Percentiles rank a stretch among this genome's conserved stretches.
Evolutionary conservation across 1,284 basidiomycete genomes (phyloP).

Genomic region (Irpex sp.): DNA sequence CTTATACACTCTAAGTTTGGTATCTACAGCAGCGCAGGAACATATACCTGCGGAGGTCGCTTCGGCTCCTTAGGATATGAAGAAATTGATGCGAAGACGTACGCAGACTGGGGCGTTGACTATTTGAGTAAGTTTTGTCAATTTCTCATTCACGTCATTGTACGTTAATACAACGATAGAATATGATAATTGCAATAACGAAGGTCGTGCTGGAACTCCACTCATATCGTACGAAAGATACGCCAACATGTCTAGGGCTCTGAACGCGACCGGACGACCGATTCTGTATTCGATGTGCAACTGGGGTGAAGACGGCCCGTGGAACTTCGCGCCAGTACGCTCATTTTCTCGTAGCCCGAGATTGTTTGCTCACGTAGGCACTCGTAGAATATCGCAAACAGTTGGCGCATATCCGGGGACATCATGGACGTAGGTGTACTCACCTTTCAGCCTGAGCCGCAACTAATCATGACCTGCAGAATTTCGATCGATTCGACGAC

Average conservation of each 20-base stretch:
- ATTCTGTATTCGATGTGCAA: constrained; percentile 48
- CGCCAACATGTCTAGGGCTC: constrained; percentile 41
- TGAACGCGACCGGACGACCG: constrained; percentile 44
- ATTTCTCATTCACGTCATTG: background rate
- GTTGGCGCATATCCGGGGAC: constrained; percentile 44
- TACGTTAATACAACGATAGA: constrained; percentile 21
- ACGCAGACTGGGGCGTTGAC: constrained; percentile 42
- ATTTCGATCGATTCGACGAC: constrained; percentile 37
- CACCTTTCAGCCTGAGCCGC: background rate
- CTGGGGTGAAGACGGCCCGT: constrained; percentile 43
- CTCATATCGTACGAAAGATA: constrained; percentile 39
- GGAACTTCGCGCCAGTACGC: constrained; percentile 40
- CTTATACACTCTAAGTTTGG: constrained; percentile 29
- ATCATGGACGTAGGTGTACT: constrained; percentile 32
- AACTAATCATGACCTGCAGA: constrained; percentile 20
- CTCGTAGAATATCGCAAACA: constrained; percentile 38
- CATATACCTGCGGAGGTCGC: constrained; percentile 37
- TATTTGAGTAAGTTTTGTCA: constrained; percentile 33
- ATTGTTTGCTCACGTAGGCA: background rate
- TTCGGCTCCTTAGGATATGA: constrained; percentile 46
- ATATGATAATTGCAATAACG: constrained; percentile 46
- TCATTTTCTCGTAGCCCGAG: background rate
- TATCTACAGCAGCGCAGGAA: constrained; percentile 46
- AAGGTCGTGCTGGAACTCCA: constrained; percentile 39
- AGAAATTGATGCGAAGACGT: constrained; percentile 42